These are phyloP conservation scores for Turnera subulata DNA, from an alignment of 345 rosid species.

Conservation along the genomic window DNA sequence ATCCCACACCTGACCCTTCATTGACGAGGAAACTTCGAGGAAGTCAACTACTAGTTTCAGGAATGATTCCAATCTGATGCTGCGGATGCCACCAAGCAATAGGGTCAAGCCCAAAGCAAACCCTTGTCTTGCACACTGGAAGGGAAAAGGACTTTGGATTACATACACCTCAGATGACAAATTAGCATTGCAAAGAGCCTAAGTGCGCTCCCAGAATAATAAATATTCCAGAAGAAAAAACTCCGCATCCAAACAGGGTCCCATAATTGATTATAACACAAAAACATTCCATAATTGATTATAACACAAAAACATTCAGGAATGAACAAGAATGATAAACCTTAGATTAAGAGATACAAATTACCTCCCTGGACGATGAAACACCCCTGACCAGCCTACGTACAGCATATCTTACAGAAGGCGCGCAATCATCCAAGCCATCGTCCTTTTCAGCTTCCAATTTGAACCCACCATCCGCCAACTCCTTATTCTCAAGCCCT, in stretches of 20 bases:
- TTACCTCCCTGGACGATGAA: conserved; percentile 94
- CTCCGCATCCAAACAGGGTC: neutral
- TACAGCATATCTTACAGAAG: conserved; percentile 75
- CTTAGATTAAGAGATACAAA: neutral
- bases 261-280: too few relatives aligned
- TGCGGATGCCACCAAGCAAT: conserved; percentile 43
- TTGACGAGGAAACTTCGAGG: conserved; percentile 77
- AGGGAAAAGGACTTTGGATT: neutral
- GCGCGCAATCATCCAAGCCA: conserved; percentile 80
- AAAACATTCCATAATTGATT: too few relatives aligned
- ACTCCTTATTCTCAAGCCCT: conserved; percentile 42
- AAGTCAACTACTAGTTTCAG: conserved; percentile 64
- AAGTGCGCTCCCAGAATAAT: neutral
- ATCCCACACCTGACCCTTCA: conserved; percentile 85
- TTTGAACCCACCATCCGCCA: conserved; percentile 47
- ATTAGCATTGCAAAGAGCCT: neutral
- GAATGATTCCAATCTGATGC: conserved; percentile 61
- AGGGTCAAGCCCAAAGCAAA: conserved; percentile 85
- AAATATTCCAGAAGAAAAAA: conserved; percentile 4
- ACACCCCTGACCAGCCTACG: conserved; percentile 89
- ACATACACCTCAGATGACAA: conserved; percentile 5
- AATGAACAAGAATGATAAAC: too few relatives aligned
- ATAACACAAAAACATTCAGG: too few relatives aligned
- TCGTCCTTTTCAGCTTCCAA: conserved; percentile 88
- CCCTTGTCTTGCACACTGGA: conserved; percentile 93